Conservation (phyloP, 2,329 filamentous ascomycete genomes). For the Paraphaeosphaeria minitans region DNA sequence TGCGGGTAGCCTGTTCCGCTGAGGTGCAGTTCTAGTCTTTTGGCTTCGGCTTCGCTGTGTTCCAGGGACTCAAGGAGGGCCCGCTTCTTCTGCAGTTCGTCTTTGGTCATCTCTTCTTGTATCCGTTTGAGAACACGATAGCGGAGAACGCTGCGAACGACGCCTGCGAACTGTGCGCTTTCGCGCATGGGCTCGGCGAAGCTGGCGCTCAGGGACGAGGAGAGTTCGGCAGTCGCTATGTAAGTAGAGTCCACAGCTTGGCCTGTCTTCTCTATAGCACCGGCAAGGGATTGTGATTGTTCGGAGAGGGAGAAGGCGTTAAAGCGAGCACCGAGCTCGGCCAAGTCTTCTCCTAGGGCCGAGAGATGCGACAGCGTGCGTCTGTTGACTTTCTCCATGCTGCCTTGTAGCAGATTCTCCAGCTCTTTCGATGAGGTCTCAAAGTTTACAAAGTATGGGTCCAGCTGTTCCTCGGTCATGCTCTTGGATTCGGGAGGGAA, state of each 20-base stretch:
- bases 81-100: constrained; percentile 88
- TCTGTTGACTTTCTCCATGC: constrained; percentile 96
- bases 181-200: constrained; percentile 99
- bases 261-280: constrained; percentile 91
- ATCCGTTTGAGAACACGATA: constrained; percentile 93
- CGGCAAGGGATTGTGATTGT: constrained; percentile 82
- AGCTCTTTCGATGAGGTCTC: constrained; percentile 91
- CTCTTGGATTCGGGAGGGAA: constrained; percentile 81
- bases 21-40: constrained; percentile 91
- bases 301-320: constrained; percentile 97
- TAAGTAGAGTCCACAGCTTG: constrained; percentile 97
- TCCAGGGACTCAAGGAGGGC: constrained; percentile 85
- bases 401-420: constrained; percentile 84
- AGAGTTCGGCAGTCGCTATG: constrained; percentile 91
- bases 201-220: constrained; percentile 82
- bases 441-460: constrained; percentile 94
- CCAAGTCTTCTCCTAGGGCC: constrained; percentile 81
- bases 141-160: constrained; percentile 84
- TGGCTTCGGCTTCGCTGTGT: constrained; percentile 88
- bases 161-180: constrained; percentile 94
- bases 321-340: constrained; percentile 92
- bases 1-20: constrained; percentile 69
- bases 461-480: constrained; percentile 85
- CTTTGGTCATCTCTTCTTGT: constrained; percentile 95
- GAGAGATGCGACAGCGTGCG: constrained; percentile 85